Evolutionary conservation across 495 filamentous ascomycete species (phyloP).

Genomic region (Tuber brumale): DNA sequence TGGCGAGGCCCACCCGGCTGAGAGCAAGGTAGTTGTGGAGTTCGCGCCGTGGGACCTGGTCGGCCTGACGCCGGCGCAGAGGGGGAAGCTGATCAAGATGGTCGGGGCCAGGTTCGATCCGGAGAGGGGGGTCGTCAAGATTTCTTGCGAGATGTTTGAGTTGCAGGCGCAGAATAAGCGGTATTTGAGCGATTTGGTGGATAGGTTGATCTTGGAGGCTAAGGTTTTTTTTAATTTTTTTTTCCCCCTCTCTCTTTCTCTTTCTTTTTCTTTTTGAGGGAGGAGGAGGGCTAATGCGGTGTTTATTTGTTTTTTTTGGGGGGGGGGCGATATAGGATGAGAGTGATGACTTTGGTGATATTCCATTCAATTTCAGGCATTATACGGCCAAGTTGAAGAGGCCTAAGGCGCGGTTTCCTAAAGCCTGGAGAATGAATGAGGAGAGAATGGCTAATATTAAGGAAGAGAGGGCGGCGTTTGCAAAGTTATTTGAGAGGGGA

Average conservation of each 20-base stretch:
- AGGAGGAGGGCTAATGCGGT: slow-evolving; percentile 3
- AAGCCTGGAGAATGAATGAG: slow-evolving; percentile 70
- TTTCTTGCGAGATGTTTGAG: slow-evolving; percentile 83
- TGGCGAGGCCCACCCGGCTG: slow-evolving; percentile 86
- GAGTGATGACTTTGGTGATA: slow-evolving; percentile 74
- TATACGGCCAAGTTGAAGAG: slow-evolving; percentile 57
- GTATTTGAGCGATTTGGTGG: slow-evolving; percentile 73
- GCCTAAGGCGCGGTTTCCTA: slow-evolving; percentile 63
- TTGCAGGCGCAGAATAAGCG: slow-evolving; percentile 93
- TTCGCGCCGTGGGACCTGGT: slow-evolving; percentile 64
- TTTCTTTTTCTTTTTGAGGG: not conserved
- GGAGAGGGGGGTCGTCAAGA: slow-evolving; percentile 70
- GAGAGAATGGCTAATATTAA: slow-evolving; percentile 60
- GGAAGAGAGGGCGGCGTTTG: slow-evolving; percentile 49
- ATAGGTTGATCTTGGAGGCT: slow-evolving; percentile 65
- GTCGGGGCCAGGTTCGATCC: slow-evolving; percentile 87
- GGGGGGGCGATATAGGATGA: slow-evolving; percentile 54
- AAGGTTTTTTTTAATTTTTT: slow-evolving; percentile 50
- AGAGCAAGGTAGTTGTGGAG: slow-evolving; percentile 87
- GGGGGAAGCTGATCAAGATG: slow-evolving; percentile 77
- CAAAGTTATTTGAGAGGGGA: slow-evolving; percentile 12
- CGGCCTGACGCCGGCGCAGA: slow-evolving; percentile 59
- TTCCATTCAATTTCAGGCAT: slow-evolving; percentile 86
- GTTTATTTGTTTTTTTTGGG: no score
- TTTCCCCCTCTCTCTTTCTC: not conserved